These are phyloP conservation scores for Ceratocystis variospora DNA, from an alignment of 2,329 filamentous ascomycete genomes.

Conservation along the genomic window DNA sequence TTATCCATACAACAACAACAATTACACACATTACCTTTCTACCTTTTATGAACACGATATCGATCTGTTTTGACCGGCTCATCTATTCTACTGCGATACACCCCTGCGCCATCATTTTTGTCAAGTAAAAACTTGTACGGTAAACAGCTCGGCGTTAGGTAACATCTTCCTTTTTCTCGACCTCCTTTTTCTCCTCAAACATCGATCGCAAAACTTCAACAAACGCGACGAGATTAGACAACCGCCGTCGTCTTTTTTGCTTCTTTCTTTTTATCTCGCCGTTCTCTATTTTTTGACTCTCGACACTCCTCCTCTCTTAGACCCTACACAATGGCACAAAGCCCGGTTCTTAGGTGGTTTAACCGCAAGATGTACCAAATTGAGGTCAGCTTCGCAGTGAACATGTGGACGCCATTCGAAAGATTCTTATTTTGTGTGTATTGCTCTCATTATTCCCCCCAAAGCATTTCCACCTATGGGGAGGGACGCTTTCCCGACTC, in stretches of 20 bases:
- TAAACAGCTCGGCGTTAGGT: not conserved
- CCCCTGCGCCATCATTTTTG: no score
- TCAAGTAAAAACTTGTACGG: not conserved
- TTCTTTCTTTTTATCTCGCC: not conserved
- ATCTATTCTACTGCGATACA: not conserved
- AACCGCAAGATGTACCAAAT: slow-evolving; percentile 96
- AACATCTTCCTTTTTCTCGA: not conserved
- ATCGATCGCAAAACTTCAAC: not conserved
- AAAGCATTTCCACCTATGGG: not conserved
- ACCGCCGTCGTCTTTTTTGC: not conserved
- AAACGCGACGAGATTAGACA: not conserved
- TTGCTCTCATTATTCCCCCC: not conserved
- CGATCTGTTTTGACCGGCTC: not conserved
- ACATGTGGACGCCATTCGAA: slow-evolving; percentile 94
- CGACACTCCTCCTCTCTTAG: not conserved
- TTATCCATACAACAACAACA: not conserved
- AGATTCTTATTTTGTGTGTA: slow-evolving; percentile 91
- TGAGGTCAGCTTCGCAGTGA: slow-evolving; percentile 89
- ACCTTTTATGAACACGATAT: not conserved
- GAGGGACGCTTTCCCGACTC: not conserved
- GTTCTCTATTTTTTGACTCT: no score
- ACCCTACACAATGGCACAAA: slow-evolving; percentile 17
- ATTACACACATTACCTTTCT: not conserved
- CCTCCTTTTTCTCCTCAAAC: not conserved
- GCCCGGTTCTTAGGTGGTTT: slow-evolving; percentile 45